A percentile compares a stretch with the other conserved stretches of the same genome.
These are phyloP conservation scores for Kwoniella sp. DNA, from an alignment of 768 basidiomycete species.

Conservation along the genomic window DNA sequence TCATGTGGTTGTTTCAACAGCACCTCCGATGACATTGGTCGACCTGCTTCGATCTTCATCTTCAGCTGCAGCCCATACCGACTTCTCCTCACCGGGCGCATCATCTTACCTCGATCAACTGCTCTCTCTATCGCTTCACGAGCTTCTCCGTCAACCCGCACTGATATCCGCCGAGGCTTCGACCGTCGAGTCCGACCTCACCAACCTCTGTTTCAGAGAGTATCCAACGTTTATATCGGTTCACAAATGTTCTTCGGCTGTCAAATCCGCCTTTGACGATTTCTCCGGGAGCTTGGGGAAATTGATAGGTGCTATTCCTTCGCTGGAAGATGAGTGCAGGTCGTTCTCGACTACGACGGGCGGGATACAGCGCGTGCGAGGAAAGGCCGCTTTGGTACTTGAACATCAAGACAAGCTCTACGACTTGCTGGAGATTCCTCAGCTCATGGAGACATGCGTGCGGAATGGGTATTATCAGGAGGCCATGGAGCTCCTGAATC, in stretches of 20 bases:
- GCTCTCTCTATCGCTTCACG: conserved; percentile 67
- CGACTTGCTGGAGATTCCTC: conserved; percentile 86
- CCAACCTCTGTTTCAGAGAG: conserved; percentile 84
- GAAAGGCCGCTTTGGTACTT: conserved; percentile 78
- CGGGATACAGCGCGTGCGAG: conserved; percentile 70
- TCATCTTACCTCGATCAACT: conserved; percentile 67
- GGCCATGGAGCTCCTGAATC: conserved; percentile 79
- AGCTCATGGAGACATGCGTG: conserved; percentile 89
- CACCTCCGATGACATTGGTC: conserved; percentile 9
- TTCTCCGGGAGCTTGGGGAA: conserved; percentile 73
- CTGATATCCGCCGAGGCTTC: conserved; percentile 79
- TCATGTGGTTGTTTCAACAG: not conserved
- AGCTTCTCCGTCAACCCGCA: conserved; percentile 73
- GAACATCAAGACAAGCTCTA: conserved; percentile 92
- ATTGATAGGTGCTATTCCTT: conserved; percentile 69
- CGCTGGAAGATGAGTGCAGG: conserved; percentile 71
- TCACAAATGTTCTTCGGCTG: conserved; percentile 74
- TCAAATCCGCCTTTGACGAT: conserved; percentile 71
- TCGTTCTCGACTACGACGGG: conserved; percentile 73
- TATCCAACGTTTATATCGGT: conserved; percentile 91
- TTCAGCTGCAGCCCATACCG: conserved; percentile 3
- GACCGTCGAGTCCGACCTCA: conserved; percentile 84
- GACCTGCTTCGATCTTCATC: conserved; percentile 31
- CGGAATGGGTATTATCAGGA: conserved; percentile 90
- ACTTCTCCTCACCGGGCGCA: conserved; percentile 32